Evolutionary conservation across 495 filamentous ascomycete species (phyloP), one percentile per base, ranked within the genome.

Genomic region (Amphirosellinia nigrospora): DNA sequence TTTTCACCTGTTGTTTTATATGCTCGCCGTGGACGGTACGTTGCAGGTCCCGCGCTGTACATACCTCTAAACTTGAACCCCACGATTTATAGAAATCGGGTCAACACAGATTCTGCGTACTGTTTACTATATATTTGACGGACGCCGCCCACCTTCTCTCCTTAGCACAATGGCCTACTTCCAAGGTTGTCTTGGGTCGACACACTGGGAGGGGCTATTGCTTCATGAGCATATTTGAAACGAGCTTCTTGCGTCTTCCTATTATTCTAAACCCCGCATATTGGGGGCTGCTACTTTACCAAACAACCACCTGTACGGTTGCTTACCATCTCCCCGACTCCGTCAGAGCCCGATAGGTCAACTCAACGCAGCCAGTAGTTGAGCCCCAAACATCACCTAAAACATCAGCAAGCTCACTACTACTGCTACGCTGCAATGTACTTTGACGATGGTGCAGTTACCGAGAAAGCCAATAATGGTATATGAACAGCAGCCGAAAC

Each of bases 331-430:
- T 53, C 50, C 26, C 26, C 50, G 50, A 28, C 50, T 2, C 50
- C 50, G 50, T 30, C 16, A 8, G 50, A 53, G 26, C 6, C 50
- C 50, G 50, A 30, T 53, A 58, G 39, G 16, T 38, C 39, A 46
- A 10, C 60, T n/a, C n/a, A n/a, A n/a, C n/a, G n/a, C 26, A 63
- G 39, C 60, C 58, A 61, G 36, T 62, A 11, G 39, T 34, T 34
- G 26, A 45, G 11, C 60, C 39, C 23, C 34, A 45, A 63, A 43
- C 39, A 62, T 45, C 38, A 45, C 60, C 39, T 15, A 19, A 45
- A 63, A 43, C 39, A 62, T 45, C 38, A 45, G 59, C 39, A 46
- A 39, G 39, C 60, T 63, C 38, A 26, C 39, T 36, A 39, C 13
- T 13, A 38, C 60, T 36, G 60, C 13, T 13, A 38, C 60, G 39